Evolutionary conservation across 176 grass and related monocot genomes (phyloP).

Genomic region (bread wheat (Triticum aestivum)): DNA sequence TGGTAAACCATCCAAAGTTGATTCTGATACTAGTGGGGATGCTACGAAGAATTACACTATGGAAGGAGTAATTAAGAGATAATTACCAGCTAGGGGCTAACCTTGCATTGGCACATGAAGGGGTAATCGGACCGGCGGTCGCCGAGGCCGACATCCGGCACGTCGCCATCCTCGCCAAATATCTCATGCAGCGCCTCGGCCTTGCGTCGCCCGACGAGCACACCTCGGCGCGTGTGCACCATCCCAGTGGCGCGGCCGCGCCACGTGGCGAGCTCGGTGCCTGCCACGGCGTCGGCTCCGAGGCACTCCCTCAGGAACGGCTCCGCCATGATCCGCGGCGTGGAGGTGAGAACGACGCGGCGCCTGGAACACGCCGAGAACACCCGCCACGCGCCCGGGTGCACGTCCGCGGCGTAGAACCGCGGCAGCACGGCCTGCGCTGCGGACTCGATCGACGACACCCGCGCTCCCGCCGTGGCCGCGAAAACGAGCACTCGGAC

Average conservation of each 20-base stretch:
- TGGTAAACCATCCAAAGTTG: too few relatives aligned
- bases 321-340: conserved; percentile 69
- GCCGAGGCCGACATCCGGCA: conserved; percentile 61
- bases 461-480: conserved; percentile 31
- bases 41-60: background rate
- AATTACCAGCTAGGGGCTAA: background rate
- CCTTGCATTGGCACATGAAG: conserved; percentile 70
- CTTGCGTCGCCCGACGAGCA: conserved; percentile 28
- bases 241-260: conserved; percentile 36
- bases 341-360: conserved; percentile 33
- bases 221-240: conserved; percentile 12
- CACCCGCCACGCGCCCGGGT: conserved; percentile 35
- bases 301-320: conserved; percentile 68
- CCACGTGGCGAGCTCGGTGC: conserved; percentile 62
- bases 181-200: conserved; percentile 42
- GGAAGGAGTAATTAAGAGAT: background rate
- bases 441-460: conserved; percentile 49
- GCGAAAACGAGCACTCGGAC: conserved; percentile 62
- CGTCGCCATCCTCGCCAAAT: conserved; percentile 12
- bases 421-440: conserved; percentile 60
- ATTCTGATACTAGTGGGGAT: background rate
- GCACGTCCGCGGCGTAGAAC: conserved; percentile 68
- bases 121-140: conserved; percentile 46
- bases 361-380: conserved; percentile 37
- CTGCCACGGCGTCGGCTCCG: conserved; percentile 51